Evolutionary conservation across 768 basidiomycete genomes (phyloP), one percentile per base, ranked within the genome.

Genomic region (Dioszegia aurantiaca): DNA sequence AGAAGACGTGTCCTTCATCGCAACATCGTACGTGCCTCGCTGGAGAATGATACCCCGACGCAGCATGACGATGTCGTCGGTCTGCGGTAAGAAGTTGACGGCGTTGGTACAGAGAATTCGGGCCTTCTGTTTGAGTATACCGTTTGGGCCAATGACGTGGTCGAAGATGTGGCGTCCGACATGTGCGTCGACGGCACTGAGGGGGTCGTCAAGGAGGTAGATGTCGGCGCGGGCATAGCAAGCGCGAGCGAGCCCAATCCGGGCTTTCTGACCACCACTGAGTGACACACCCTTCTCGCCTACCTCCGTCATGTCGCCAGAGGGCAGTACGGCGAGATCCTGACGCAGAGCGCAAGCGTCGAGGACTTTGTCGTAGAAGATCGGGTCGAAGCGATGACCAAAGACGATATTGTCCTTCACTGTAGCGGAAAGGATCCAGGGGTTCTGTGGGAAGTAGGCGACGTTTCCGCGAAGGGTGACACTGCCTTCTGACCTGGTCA

Each of bases 371-470:
- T 74, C 68, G 55, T 75, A 72, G 59, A 73, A 74, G 19, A 80
- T 81, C 60, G 88, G 86, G 51, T 97, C 91, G 61, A 87, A 95
- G 64, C 85, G 82, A 75, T 93, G 88, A 10, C 86, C 90, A 78
- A 98, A 97, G 31, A 89, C 70, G 60, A 98, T 97, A 69, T 98
- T 98, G 41, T 91, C 89, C 36, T 87, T 83, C 48, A 97, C 83
- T 1, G 88, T 86, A 0, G 89, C 84, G 1, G 89, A 90, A 75
- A 93, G 82, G 42, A 95, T 84, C 88, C 90, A 94, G 31, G 90
- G 87, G 69, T 86, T 87, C 72, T 95, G 91, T 28, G 87, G 83
- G 9, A 89, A 90, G 74, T 92, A 93, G 0, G 91, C 83, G 21
- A 93, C 77, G 12, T 78, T 84, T 0, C 90, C 90, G 28, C 79